Percentiles rank a stretch among this genome's conserved stretches.
Evolutionary conservation across 108 stramenopile genomes (phyloP).

Genomic region (Schizochytrium sp.): DNA sequence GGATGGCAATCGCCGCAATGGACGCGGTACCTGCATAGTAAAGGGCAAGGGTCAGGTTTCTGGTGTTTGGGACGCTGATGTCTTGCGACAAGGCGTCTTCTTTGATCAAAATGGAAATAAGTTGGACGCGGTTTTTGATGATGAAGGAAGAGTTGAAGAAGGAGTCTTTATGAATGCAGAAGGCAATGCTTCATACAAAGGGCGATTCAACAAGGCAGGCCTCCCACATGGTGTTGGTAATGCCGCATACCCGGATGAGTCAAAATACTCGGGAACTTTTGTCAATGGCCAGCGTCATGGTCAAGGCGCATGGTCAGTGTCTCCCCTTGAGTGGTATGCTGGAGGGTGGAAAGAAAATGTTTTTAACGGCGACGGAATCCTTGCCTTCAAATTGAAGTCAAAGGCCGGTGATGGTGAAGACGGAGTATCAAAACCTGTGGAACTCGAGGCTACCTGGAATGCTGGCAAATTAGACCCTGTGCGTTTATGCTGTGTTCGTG

Average conservation of each 20-base stretch:
- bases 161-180: background rate
- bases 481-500: background rate
- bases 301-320: slow-evolving; percentile 46
- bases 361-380: background rate
- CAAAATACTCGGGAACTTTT: slow-evolving; percentile 37
- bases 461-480: background rate
- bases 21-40: slow-evolving; percentile 16
- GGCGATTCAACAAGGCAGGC: background rate
- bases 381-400: slow-evolving; percentile 20
- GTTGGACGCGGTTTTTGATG: background rate
- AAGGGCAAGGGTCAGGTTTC: slow-evolving; percentile 20
- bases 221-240: slow-evolving; percentile 31
- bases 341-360: background rate
- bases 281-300: slow-evolving; percentile 19
- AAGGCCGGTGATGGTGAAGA: background rate
- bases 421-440: background rate
- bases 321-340: background rate
- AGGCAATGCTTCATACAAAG: slow-evolving; percentile 16
- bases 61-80: slow-evolving; percentile 17
- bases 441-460: background rate
- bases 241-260: slow-evolving; percentile 13
- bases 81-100: slow-evolving; percentile 32
- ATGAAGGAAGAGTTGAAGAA: background rate
- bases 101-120: slow-evolving; percentile 37
- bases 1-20: slow-evolving; percentile 15